Evolutionary conservation across 164 flowering plant species (phyloP).

Genomic region (Nymphaea colorata): DNA sequence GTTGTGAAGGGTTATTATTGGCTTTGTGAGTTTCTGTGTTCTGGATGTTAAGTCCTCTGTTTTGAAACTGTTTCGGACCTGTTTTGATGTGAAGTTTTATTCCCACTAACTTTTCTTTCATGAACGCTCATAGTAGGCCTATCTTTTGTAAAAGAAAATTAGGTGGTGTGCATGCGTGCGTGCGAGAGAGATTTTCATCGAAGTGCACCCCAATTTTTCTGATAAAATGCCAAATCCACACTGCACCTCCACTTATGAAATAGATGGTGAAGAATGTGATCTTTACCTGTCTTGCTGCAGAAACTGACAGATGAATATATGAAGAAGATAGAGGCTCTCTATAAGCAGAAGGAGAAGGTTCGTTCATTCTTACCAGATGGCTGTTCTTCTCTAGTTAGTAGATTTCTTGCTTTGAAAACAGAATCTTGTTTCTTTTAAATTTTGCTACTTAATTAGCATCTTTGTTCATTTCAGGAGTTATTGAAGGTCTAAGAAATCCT

Average conservation of each 20-base stretch:
- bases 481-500: neutral
- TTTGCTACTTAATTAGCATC: neutral
- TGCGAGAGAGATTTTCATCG: no score
- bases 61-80: no score
- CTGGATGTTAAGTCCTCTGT: no score
- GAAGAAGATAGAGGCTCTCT: conserved; percentile 77
- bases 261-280: neutral
- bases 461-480: neutral
- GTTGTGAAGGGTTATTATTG: no score
- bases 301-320: conserved; percentile 78
- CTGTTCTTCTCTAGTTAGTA: neutral
- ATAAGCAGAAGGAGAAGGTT: conserved; percentile 96
- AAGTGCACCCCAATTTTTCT: neutral
- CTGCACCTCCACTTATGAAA: neutral
- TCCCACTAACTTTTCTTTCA: no score
- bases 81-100: no score
- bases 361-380: neutral
- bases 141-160: neutral
- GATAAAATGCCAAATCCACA: neutral
- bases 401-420: neutral
- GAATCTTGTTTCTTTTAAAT: neutral
- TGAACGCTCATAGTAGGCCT: neutral
- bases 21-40: no score
- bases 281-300: conserved; percentile 24
- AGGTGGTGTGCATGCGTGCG: no score